These are phyloP conservation scores for Suillus tomentosus DNA, from an alignment of 768 basidiomycete genomes.

Conservation along the genomic window DNA sequence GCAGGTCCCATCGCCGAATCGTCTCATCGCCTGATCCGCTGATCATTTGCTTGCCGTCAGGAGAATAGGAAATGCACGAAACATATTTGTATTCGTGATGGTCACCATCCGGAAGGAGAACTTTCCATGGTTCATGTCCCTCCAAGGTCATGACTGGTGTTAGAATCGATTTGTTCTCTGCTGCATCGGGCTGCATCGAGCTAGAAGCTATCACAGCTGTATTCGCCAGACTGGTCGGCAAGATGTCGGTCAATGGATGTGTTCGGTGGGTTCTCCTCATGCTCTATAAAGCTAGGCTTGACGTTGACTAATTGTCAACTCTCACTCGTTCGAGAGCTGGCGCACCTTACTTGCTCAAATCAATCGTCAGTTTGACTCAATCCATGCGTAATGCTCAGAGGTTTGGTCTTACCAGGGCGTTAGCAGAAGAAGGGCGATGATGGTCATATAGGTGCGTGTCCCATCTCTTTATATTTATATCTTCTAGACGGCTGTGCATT, in stretches of 20 bases:
- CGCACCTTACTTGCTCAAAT: too few species aligned
- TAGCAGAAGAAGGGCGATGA: not conserved
- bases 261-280: not conserved
- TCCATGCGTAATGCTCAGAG: not conserved
- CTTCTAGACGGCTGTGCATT: not conserved
- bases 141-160: not conserved
- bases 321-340: not conserved
- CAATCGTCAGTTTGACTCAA: not conserved
- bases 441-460: not conserved
- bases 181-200: not conserved
- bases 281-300: not conserved
- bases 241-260: not conserved
- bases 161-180: not conserved
- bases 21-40: not conserved
- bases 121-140: not conserved
- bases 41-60: not conserved
- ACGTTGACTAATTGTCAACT: not conserved
- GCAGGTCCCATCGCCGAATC: not conserved
- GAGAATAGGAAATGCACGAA: not conserved
- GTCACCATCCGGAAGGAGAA: not conserved
- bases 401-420: not conserved
- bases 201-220: not conserved
- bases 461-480: not conserved
- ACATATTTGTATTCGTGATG: not conserved
- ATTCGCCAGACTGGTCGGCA: not conserved